Percentiles rank a stretch among this genome's conserved stretches.
These are phyloP conservation scores for Corylus avellana DNA, from an alignment of 306 rosid species.

Conservation along the genomic window DNA sequence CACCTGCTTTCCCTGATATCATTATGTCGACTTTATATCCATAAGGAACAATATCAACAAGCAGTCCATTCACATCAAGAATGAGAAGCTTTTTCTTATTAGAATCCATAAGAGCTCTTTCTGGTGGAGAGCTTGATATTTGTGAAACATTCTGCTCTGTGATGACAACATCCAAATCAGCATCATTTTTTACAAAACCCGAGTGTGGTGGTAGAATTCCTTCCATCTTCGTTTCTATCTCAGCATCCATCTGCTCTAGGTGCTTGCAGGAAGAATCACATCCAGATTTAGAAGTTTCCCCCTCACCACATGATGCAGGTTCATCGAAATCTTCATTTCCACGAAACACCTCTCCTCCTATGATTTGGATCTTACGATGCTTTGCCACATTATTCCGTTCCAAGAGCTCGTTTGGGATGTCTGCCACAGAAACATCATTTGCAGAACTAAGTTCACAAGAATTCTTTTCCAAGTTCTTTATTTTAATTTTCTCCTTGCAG, in stretches of 20 bases:
- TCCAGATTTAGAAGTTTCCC: neutral
- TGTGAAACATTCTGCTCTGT: slow-evolving; percentile 30
- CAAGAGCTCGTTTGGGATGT: slow-evolving; percentile 19
- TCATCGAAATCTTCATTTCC: slow-evolving; percentile 9
- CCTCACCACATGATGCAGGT: neutral
- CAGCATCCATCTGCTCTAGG: neutral
- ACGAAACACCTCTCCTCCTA: slow-evolving; percentile 19
- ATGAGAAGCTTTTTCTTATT: slow-evolving; percentile 79
- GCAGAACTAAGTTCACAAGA: slow-evolving; percentile 15
- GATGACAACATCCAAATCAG: slow-evolving; percentile 29
- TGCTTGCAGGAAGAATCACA: neutral
- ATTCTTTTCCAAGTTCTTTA: slow-evolving; percentile 12
- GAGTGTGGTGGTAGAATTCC: slow-evolving; percentile 24
- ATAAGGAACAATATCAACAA: slow-evolving; percentile 63
- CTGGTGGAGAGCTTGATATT: slow-evolving; percentile 31
- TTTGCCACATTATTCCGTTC: slow-evolving; percentile 31
- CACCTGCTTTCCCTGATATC: slow-evolving; percentile 60
- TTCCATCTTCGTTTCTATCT: slow-evolving; percentile 20
- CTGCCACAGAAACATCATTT: slow-evolving; percentile 19
- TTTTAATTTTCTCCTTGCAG: slow-evolving; percentile 18
- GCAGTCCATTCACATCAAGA: slow-evolving; percentile 91
- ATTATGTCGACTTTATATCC: slow-evolving; percentile 37
- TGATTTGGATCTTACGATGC: slow-evolving; percentile 20
- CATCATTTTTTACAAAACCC: slow-evolving; percentile 22
- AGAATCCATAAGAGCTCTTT: slow-evolving; percentile 33